Base-by-base conservation (phyloP, 345 rosid genomes). In the Brassica rapa region DNA sequence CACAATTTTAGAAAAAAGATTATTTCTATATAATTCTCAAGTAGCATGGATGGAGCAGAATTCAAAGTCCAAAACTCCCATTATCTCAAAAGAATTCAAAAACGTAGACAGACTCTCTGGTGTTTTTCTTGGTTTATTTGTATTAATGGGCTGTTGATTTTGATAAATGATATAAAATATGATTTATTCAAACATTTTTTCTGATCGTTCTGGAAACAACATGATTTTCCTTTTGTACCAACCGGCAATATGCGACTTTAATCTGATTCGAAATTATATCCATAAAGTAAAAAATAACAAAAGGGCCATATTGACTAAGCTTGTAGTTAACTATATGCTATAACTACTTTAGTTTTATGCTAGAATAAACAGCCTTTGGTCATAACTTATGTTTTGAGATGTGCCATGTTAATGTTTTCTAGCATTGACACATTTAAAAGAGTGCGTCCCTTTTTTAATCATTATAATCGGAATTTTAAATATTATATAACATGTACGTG, bases 231-330 rank as follows among this genome's bases (percentile, higher is more conserved):
- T 68, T 51, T 51, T 61, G 24, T 51, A 79, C 78, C 74, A 73
- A 74, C 74, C 78, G 68, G 77, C 73, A 73, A 68, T 16, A 61
- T 73, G 49, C 15, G 49, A 68, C 75, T 74, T 74, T 62, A 68
- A 21, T 62, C 78, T 37, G 66, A 68, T 68, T 80, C 79, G 69
- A 79, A 79, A 73, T 49, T 68, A 60, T 66, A 67, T 68, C 56
- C 70, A 24, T 35, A 79, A 73, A 61, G 65, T 61, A 4, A 16
- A 19, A 14, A 46, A 51, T 1, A 41, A 68, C 29, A 15, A n/a
- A 62, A 23, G 43, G 59, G 56, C 7, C 62, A 71, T 29, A 29
- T 43, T 51, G 56, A 27, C 32, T 41, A 71, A 71, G 49, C 46
- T 11, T 51, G 56, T 51, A n/a, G 37, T 49, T 51, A n/a, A n/a